These are phyloP conservation scores for Cyclanthera cordifolia DNA, from an alignment of 306 rosid genomes.

Conservation along the genomic window DNA sequence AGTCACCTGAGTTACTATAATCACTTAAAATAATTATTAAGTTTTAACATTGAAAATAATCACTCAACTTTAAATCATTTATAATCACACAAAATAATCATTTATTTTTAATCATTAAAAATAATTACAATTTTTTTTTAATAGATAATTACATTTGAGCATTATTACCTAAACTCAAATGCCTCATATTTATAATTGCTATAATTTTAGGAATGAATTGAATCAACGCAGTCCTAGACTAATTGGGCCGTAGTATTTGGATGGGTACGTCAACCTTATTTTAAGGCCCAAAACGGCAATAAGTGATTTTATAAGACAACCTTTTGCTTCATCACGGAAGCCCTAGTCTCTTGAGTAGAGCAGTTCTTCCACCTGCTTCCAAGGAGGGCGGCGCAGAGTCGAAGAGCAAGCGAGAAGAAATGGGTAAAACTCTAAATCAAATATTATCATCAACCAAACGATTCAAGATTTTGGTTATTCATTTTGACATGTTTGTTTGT, in stretches of 20 bases:
- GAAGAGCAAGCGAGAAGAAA: not conserved
- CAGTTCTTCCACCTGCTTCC: not conserved
- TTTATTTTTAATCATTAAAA: too few relatives aligned
- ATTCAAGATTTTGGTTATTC: not conserved
- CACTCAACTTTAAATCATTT: too few relatives aligned
- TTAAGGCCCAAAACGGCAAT: conserved; percentile 2
- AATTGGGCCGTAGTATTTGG: not conserved
- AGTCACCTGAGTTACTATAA: too few relatives aligned
- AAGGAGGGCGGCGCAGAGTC: conserved; percentile 6
- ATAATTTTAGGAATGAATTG: too few relatives aligned
- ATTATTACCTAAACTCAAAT: too few relatives aligned
- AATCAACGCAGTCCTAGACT: not conserved
- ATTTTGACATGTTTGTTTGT: not conserved
- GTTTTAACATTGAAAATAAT: too few relatives aligned
- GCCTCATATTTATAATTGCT: too few relatives aligned
- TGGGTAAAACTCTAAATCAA: not conserved
- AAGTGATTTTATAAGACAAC: not conserved
- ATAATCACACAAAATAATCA: too few relatives aligned
- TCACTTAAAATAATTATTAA: too few relatives aligned
- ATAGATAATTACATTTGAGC: too few relatives aligned
- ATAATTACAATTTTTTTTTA: too few relatives aligned
- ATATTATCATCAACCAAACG: not conserved
- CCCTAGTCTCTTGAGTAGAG: not conserved
- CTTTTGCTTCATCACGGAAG: not conserved
- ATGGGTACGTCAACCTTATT: not conserved